Evolutionary conservation across 768 basidiomycete genomes (phyloP).

Genomic region (Amanita brunnescens): DNA sequence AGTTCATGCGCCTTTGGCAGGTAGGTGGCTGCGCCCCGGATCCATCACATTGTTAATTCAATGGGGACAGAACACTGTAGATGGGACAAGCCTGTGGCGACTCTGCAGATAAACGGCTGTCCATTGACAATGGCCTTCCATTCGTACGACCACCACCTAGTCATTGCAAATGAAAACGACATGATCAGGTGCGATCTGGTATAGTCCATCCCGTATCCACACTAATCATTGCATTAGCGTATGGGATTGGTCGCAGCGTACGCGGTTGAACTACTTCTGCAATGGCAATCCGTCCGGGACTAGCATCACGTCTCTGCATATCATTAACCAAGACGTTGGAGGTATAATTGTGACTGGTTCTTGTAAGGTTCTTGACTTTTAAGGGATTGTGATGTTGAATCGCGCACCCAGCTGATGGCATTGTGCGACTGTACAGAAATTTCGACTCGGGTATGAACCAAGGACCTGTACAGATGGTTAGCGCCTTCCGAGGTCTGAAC

Average conservation of each 20-base stretch:
- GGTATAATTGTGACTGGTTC: constrained; percentile 85
- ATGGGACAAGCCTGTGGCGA: constrained; percentile 71
- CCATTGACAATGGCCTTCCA: constrained; percentile 84
- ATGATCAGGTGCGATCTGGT: constrained; percentile 59
- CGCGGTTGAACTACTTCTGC: constrained; percentile 72
- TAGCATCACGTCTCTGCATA: constrained; percentile 78
- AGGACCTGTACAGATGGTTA: constrained; percentile 83
- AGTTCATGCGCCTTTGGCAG: constrained; percentile 62
- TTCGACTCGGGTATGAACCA: constrained; percentile 71
- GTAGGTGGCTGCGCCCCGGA: constrained; percentile 32
- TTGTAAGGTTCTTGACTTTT: constrained; percentile 35
- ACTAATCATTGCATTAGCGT: constrained; percentile 42
- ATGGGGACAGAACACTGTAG: constrained; percentile 39
- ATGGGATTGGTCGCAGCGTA: constrained; percentile 88
- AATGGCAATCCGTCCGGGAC: constrained; percentile 82
- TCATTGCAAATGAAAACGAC: constrained; percentile 79
- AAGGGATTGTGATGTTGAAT: background rate
- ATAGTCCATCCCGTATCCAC: background rate
- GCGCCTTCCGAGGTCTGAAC: constrained; percentile 82
- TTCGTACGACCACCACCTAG: constrained; percentile 83
- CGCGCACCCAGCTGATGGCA: constrained; percentile 65
- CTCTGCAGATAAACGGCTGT: constrained; percentile 47
- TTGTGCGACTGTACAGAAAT: constrained; percentile 86
- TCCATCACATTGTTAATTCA: constrained; percentile 1
- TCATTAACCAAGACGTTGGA: constrained; percentile 94